Conservation (phyloP, 139 green algal species). For the Chlamydomonas schloesseri region DNA sequence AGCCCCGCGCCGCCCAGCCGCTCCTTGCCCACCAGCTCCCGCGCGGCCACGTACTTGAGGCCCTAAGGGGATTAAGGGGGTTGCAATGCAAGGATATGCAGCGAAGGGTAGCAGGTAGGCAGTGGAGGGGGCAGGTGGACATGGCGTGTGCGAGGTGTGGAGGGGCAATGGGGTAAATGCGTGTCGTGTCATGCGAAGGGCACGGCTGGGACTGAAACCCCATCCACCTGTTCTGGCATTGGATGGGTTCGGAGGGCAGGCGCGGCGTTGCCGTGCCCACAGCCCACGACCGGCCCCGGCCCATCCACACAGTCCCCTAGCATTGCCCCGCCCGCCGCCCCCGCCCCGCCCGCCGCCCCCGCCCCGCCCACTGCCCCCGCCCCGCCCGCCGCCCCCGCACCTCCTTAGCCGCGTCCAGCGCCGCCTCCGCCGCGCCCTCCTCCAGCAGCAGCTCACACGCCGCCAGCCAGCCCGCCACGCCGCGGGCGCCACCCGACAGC, state of each 20-base stretch:
- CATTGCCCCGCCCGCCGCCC: no score
- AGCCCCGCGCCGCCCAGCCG: conserved; percentile 39
- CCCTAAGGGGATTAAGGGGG: conserved; percentile 41
- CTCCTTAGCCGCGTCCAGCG: conserved; percentile 67
- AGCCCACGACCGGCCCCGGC: no score
- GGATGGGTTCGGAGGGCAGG: no score
- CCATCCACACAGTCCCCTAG: no score
- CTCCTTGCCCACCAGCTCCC: conserved; percentile 59
- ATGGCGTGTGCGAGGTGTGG: no score
- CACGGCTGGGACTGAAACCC: no score
- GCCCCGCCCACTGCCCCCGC: not conserved
- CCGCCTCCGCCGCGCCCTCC: conserved; percentile 52
- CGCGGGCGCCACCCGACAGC: conserved; percentile 29
- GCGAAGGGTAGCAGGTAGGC: no score
- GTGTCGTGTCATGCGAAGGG: no score
- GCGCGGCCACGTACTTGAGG: conserved; percentile 51
- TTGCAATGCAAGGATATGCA: not conserved
- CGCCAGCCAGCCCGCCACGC: conserved; percentile 52
- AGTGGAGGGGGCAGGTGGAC: no score
- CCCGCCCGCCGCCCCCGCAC: conserved; percentile 2
- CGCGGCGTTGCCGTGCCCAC: no score
- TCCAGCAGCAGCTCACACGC: conserved; percentile 62
- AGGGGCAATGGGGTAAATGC: no score
- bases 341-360: not conserved
- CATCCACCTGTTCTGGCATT: no score